These are phyloP conservation scores for Chlorella sp. DNA, from an alignment of 139 green algal species.

Conservation along the genomic window DNA sequence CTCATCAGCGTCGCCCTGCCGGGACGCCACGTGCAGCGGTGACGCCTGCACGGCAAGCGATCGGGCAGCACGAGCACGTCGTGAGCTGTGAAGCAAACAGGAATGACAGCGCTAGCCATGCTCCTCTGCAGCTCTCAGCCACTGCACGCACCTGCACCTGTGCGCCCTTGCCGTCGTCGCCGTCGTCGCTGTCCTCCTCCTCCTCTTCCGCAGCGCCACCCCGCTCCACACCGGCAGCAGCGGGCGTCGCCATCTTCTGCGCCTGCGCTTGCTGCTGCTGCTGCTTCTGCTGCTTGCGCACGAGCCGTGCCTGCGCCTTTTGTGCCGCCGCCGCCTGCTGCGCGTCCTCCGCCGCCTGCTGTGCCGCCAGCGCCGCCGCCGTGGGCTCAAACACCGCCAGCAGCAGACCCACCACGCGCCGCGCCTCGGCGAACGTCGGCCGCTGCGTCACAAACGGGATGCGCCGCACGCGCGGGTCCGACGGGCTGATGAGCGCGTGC, in stretches of 20 bases:
- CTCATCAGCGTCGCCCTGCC: constrained; percentile 33
- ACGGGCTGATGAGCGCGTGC: constrained; percentile 5
- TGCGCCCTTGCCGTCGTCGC: neutral
- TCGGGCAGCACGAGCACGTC: no score
- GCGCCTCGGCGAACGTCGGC: constrained; percentile 76
- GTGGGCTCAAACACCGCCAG: constrained; percentile 40
- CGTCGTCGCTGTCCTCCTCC: neutral
- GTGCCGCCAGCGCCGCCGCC: constrained; percentile 8
- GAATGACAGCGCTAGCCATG: no score
- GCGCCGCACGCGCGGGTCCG: constrained; percentile 56
- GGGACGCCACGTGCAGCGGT: constrained; percentile 37
- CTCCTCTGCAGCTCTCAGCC: no score
- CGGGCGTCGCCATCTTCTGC: no score
- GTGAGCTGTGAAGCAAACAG: no score
- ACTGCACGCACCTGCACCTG: neutral
- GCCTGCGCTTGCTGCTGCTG: no score
- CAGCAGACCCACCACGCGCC: constrained; percentile 54
- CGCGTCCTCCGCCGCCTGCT: constrained; percentile 8
- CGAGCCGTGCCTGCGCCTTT: neutral
- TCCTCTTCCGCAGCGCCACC: neutral
- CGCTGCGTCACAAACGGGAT: constrained; percentile 72
- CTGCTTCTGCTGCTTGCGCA: constrained; percentile 1
- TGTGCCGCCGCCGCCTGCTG: constrained; percentile 8
- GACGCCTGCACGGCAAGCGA: constrained; percentile 1
- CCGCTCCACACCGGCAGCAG: no score